Evolutionary conservation across 2,329 filamentous ascomycete species (phyloP).

Genomic region (Alternaria sp.): DNA sequence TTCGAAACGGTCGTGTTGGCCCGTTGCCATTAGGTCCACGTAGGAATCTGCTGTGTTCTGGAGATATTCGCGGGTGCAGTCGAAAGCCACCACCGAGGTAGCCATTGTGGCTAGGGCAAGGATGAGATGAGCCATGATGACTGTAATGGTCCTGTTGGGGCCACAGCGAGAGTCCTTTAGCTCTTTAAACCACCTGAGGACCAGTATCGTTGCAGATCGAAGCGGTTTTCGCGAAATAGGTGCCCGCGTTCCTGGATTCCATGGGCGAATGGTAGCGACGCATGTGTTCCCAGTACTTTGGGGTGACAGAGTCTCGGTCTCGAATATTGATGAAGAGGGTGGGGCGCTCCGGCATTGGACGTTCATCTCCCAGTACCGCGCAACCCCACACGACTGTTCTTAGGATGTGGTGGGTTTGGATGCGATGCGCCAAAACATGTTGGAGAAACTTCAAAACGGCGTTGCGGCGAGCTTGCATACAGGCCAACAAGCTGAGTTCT

Average conservation of each 20-base stretch:
- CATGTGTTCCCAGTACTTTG: too few species aligned
- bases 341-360: conserved; percentile 16
- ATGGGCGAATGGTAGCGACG: background rate
- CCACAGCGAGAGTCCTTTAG: background rate
- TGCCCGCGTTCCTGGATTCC: background rate
- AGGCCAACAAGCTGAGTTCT: too few species aligned
- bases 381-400: conserved; percentile 12
- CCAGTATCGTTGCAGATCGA: too few species aligned
- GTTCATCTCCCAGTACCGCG: background rate
- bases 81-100: background rate
- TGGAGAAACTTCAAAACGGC: too few species aligned
- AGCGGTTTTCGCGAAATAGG: too few species aligned
- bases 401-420: too few species aligned
- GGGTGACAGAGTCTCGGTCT: too few species aligned
- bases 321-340: conserved; percentile 17
- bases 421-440: too few species aligned
- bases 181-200: too few species aligned
- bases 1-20: conserved; percentile 23
- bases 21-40: conserved; percentile 17
- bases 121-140: background rate
- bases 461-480: too few species aligned
- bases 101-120: background rate
- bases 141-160: background rate
- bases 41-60: conserved; percentile 10
- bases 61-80: conserved; percentile 15